Evolutionary conservation across 768 basidiomycete species (phyloP).

Genomic region (Albatrellus ellisii): DNA sequence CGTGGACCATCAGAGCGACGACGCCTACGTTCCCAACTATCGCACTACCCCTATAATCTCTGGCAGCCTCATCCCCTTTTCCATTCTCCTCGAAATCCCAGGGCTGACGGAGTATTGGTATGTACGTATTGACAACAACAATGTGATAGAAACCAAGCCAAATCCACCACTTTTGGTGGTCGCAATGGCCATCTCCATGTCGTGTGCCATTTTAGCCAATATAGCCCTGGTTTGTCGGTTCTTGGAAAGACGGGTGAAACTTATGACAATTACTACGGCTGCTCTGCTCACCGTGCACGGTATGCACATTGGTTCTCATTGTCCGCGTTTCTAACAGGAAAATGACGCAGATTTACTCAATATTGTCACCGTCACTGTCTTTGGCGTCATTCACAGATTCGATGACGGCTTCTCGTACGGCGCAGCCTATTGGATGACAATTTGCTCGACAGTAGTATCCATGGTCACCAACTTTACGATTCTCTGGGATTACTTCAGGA

Average conservation of each 20-base stretch:
- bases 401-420: conserved; percentile 60
- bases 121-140: conserved; percentile 35
- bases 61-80: conserved; percentile 58
- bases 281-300: conserved; percentile 58
- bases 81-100: conserved; percentile 74
- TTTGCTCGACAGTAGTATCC: conserved; percentile 61
- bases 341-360: conserved; percentile 50
- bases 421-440: conserved; percentile 60
- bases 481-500: conserved; percentile 43
- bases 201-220: conserved; percentile 57
- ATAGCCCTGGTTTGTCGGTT: conserved; percentile 55
- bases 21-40: conserved; percentile 35
- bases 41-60: conserved; percentile 54
- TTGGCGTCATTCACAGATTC: conserved; percentile 47
- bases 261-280: conserved; percentile 53
- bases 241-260: conserved; percentile 50
- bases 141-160: conserved; percentile 30
- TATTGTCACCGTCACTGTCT: conserved; percentile 39
- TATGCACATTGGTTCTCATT: conserved; percentile 19
- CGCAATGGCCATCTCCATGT: conserved; percentile 55
- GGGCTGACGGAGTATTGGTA: conserved; percentile 70
- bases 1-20: conserved; percentile 10
- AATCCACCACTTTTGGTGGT: conserved; percentile 48
- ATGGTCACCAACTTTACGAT: conserved; percentile 55
- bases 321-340: not conserved